phyloP scores from a whole-genome alignment of 225 moss, liverwort and hornwort species.

The Marchantia polymorpha region DNA sequence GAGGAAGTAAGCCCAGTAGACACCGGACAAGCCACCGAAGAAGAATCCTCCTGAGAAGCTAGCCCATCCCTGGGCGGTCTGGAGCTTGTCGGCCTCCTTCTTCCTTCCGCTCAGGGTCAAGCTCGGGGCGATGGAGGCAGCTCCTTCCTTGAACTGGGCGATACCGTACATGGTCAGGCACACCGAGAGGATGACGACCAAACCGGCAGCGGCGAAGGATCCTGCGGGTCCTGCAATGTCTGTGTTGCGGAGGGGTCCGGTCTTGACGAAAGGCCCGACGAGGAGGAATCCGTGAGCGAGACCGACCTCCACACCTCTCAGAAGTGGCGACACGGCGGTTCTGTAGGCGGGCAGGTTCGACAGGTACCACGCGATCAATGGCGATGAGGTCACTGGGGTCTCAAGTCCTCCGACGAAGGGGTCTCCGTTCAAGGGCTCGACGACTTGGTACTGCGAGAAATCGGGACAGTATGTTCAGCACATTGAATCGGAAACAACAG shows the following conservation, averaged over 20 bases:
- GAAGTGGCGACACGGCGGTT: constrained; percentile 77
- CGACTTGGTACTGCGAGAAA: constrained; percentile 70
- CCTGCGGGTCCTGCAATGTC: constrained; percentile 75
- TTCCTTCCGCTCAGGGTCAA: constrained; percentile 82
- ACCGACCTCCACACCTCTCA: constrained; percentile 86
- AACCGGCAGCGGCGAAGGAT: constrained; percentile 64
- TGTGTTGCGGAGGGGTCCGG: constrained; percentile 77
- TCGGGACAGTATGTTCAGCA: too few species aligned
- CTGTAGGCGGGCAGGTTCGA: constrained; percentile 96
- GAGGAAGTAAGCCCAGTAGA: constrained; percentile 87
- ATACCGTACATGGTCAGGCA: constrained; percentile 90
- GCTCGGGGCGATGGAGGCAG: constrained; percentile 58
- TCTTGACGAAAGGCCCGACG: constrained; percentile 75
- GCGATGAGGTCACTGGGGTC: constrained; percentile 88
- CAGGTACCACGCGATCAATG: constrained; percentile 86
- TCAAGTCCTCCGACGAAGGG: constrained; percentile 92
- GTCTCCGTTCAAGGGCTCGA: constrained; percentile 87
- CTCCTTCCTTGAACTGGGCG: constrained; percentile 90
- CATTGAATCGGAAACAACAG: too few species aligned
- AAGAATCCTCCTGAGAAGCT: constrained; percentile 91
- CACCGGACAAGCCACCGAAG: constrained; percentile 92
- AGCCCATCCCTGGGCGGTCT: constrained; percentile 97
- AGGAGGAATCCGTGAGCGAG: constrained; percentile 90
- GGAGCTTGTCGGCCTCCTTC: constrained; percentile 86
- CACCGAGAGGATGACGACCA: constrained; percentile 79